Percentiles rank a stretch among this genome's conserved stretches.
phyloP scores from a whole-genome alignment of 2,329 filamentous ascomycete genomes.

The Beauveria rudraprayagi region DNA sequence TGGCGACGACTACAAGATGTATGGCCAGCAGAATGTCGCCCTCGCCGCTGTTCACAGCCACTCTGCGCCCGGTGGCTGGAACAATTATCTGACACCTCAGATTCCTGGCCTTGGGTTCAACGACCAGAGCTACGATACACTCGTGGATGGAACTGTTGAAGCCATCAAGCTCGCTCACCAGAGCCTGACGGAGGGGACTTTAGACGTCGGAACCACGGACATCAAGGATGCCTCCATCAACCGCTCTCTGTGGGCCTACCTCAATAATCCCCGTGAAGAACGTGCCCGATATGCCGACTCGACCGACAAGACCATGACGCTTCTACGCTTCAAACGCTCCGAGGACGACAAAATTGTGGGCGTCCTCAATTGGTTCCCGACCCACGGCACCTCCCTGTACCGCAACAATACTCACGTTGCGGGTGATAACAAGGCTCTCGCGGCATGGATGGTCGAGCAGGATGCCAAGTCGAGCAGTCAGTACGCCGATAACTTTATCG shows the following conservation, averaged over 20 bases:
- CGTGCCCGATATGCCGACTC: constrained; percentile 55
- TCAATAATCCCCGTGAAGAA: constrained; percentile 74
- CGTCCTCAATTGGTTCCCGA: constrained; percentile 82
- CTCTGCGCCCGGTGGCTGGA: constrained; percentile 82
- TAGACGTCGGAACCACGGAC: constrained; percentile 26
- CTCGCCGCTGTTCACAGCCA: constrained; percentile 91
- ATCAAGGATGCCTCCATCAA: constrained; percentile 78
- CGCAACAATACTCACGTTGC: constrained; percentile 87
- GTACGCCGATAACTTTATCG: constrained; percentile 60
- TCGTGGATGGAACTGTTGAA: constrained; percentile 75
- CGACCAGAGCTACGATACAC: constrained; percentile 77
- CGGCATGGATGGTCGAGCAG: constrained; percentile 75
- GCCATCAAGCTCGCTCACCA: constrained; percentile 74
- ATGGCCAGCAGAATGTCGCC: constrained; percentile 73
- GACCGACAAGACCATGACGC: constrained; percentile 55
- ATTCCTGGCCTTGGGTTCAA: constrained; percentile 82
- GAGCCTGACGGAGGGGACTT: constrained; percentile 31
- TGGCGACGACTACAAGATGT: constrained; percentile 65
- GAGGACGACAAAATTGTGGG: constrained; percentile 71
- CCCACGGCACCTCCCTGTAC: constrained; percentile 84
- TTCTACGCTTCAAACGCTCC: constrained; percentile 68
- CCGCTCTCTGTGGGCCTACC: constrained; percentile 78
- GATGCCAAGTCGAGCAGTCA: constrained; percentile 44
- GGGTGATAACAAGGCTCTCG: constrained; percentile 96
- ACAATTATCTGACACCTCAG: constrained; percentile 89